Conservation (phyloP, 2,329 filamentous ascomycete species). For the Epichloe gansuensis region DNA sequence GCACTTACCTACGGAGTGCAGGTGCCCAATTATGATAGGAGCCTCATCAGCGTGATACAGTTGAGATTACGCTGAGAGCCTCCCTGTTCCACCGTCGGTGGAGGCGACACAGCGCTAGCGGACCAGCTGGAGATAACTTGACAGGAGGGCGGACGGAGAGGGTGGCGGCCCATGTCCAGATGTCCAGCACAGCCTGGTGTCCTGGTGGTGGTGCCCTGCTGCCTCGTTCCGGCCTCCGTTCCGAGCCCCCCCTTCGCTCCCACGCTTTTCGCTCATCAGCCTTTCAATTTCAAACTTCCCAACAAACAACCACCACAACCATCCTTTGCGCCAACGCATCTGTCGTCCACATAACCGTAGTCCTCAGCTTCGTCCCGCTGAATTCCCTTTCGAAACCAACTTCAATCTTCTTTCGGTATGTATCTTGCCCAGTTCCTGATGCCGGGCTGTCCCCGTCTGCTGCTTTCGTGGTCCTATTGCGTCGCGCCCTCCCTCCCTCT, state of each 20-base stretch:
- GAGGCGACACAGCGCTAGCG: not conserved
- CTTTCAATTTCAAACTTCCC: slow-evolving; percentile 17
- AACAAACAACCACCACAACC: slow-evolving; percentile 12
- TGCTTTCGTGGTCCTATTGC: slow-evolving; percentile 6
- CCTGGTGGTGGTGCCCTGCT: not conserved
- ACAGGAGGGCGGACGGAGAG: not conserved
- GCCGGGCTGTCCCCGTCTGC: slow-evolving; percentile 7
- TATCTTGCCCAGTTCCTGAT: slow-evolving; percentile 6
- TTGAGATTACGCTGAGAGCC: not conserved
- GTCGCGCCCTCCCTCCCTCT: slow-evolving; percentile 21
- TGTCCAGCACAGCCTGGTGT: not conserved
- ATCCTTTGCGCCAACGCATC: slow-evolving; percentile 9
- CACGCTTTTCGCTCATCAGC: slow-evolving; percentile 21
- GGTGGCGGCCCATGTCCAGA: not conserved
- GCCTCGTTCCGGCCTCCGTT: slow-evolving; percentile 12
- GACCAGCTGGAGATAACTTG: not conserved
- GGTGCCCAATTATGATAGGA: not conserved
- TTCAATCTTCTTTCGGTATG: slow-evolving; percentile 4
- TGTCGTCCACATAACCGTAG: slow-evolving; percentile 9
- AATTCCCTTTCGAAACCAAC: not conserved
- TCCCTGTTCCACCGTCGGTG: not conserved
- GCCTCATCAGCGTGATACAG: not conserved
- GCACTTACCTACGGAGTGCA: not conserved
- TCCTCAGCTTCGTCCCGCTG: not conserved
- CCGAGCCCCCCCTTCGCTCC: slow-evolving; percentile 20